Conservation (phyloP, 2,329 filamentous ascomycete genomes). For the Chalaropsis thielavioides region DNA sequence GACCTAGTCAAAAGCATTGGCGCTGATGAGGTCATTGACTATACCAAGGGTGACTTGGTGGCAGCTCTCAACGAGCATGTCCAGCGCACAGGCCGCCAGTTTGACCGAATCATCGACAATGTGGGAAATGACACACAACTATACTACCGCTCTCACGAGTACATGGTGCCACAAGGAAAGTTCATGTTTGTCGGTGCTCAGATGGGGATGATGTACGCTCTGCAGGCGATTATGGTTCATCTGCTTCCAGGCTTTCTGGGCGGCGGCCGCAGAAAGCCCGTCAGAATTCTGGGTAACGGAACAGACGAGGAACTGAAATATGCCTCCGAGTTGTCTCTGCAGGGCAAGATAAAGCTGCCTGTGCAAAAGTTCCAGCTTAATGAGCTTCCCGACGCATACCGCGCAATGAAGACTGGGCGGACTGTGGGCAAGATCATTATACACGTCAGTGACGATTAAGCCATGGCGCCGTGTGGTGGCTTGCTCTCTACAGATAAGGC, state of each 20-base stretch:
- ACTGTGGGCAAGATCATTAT: constrained; percentile 46
- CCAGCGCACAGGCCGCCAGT: constrained; percentile 25
- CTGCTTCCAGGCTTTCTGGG: constrained; percentile 27
- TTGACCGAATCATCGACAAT: constrained; percentile 43
- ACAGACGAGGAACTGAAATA: constrained; percentile 33
- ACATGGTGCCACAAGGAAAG: constrained; percentile 32
- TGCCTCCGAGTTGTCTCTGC: constrained; percentile 39
- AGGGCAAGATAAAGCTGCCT: constrained; percentile 42
- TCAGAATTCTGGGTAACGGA: constrained; percentile 28
- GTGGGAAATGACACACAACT: constrained; percentile 39
- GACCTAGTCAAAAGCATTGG: constrained; percentile 43
- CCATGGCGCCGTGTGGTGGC: not conserved
- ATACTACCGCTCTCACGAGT: constrained; percentile 38
- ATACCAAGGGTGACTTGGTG: constrained; percentile 36
- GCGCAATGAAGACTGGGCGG: constrained; percentile 43
- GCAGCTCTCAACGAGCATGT: constrained; percentile 33
- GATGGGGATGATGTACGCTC: constrained; percentile 21
- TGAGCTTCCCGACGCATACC: constrained; percentile 41
- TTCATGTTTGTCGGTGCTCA: constrained; percentile 38
- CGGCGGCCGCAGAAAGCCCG: constrained; percentile 30
- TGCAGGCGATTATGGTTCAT: constrained; percentile 21
- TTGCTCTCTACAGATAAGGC: not conserved
- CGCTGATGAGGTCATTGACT: constrained; percentile 51
- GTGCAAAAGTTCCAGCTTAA: constrained; percentile 44
- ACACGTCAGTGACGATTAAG: constrained; percentile 19